Evolutionary conservation across 2,329 filamentous ascomycete genomes (phyloP), one percentile per base, ranked within the genome.

Genomic region (Cryphonectria radicalis): DNA sequence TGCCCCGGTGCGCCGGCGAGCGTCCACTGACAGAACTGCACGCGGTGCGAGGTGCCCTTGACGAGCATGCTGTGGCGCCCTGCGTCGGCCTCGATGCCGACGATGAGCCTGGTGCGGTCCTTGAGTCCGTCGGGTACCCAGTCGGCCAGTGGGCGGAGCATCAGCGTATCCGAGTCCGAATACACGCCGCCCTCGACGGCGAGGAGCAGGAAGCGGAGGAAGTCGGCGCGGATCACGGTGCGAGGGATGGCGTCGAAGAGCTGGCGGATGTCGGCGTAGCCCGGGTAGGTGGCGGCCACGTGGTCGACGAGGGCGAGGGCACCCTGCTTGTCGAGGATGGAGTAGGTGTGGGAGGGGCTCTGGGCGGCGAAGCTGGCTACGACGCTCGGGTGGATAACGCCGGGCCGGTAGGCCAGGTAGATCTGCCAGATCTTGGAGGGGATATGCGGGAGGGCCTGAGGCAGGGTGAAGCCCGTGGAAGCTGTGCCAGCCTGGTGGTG

Each of bases 141-240:
- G 11, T 73, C 65, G 59, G 85, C 78, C 63, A 89, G 78, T 0
- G 87, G 84, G 35, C 82, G 82, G 25, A 89, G 77, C 17, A 85
- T 85, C 75, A 89, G 84, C 35, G 89, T 88, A 76, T 90, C 88
- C 60, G 88, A 88, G 74, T 90, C 88, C n/a, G 87, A 83, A 77
- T 89, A 90, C 14, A 85, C 75, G 42, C 84, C 81, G 50, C 81
- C 81, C 69, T 82, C 77, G 19, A 73, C 72, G 3, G 70, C 68
- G 19, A 79, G 76, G 22, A 79, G 63, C 5, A 78, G 73, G 68
- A 78, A 79, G n/a, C 78, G 77, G 35, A 78, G 69, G 57, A 79
- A 70, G 66, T 79, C 77, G 53, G 74, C 74, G 25, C 74, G 72
- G 40, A 68, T 46, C 14, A 55, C 65, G 8, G 19, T 46, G 65